A percentile compares a stretch with the other conserved stretches of the same genome.
These are phyloP conservation scores for Mortierella sp. DNA, from an alignment of 371 early-diverging fungal genomes.

Conservation along the genomic window DNA sequence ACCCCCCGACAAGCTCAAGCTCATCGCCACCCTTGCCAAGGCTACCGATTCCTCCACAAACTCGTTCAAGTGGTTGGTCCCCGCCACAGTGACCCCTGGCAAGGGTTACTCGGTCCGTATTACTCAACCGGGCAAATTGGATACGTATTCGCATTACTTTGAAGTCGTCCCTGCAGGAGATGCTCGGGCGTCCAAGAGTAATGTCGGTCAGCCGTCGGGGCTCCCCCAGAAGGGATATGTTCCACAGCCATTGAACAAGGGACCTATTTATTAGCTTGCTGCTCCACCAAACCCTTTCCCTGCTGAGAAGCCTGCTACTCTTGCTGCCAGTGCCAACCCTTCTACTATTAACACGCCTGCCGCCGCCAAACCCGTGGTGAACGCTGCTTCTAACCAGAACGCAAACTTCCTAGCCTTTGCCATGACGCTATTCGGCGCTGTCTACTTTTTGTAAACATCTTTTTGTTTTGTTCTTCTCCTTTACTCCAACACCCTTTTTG, in stretches of 20 bases:
- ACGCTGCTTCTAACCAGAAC: slow-evolving; percentile 15
- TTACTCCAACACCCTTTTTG: neutral
- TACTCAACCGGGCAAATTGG: slow-evolving; percentile 19
- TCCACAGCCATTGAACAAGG: slow-evolving; percentile 25
- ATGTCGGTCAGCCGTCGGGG: slow-evolving; percentile 41
- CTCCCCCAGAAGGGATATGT: slow-evolving; percentile 34
- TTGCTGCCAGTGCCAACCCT: neutral
- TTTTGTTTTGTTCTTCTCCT: neutral
- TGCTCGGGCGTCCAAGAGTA: slow-evolving; percentile 36
- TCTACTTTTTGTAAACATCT: slow-evolving; percentile 37
- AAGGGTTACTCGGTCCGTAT: slow-evolving; percentile 51
- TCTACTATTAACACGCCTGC: neutral
- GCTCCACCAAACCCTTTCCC: slow-evolving; percentile 47
- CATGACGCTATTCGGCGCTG: slow-evolving; percentile 54
- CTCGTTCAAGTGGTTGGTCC: slow-evolving; percentile 44
- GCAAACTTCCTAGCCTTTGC: slow-evolving; percentile 52
- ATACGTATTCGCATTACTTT: slow-evolving; percentile 58
- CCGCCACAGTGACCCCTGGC: slow-evolving; percentile 18
- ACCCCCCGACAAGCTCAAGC: slow-evolving; percentile 16
- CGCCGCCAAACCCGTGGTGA: slow-evolving; percentile 27
- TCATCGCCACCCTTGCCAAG: slow-evolving; percentile 19
- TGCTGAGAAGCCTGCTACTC: neutral
- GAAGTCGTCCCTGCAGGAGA: slow-evolving; percentile 43
- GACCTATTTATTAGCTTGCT: slow-evolving; percentile 27
- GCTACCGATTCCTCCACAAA: slow-evolving; percentile 28